These are phyloP conservation scores for Eremothecium sinecaudum DNA, from an alignment of 1,139 yeast genomes.

Conservation along the genomic window DNA sequence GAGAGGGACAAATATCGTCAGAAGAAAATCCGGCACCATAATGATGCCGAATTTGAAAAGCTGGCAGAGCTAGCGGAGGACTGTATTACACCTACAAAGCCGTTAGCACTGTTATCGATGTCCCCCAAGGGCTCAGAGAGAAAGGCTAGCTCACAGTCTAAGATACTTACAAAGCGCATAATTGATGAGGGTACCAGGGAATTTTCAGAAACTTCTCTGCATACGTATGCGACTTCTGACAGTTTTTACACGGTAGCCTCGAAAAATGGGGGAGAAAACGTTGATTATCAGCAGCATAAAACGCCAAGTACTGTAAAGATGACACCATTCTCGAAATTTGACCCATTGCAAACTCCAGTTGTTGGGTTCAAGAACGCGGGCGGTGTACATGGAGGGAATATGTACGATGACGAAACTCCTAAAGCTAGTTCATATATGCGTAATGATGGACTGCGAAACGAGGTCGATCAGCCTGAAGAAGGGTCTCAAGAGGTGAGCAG, in stretches of 20 bases:
- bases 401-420: constrained; percentile 1
- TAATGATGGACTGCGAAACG: no score
- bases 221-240: constrained; percentile 1
- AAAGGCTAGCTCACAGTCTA: no score
- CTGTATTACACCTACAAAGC: no score
- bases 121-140: no score
- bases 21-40: no score
- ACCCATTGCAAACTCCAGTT: constrained; percentile 1
- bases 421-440: background rate
- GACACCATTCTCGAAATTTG: background rate
- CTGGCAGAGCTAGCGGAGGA: no score
- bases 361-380: background rate
- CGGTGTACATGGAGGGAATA: background rate
- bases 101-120: no score
- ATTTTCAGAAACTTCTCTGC: background rate
- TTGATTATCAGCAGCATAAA: background rate
- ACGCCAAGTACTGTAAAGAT: background rate
- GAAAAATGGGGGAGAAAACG: background rate
- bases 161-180: background rate
- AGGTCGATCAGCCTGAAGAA: no score
- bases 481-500: no score
- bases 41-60: no score
- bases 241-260: constrained; percentile 3
- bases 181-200: background rate
- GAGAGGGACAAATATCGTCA: no score